Base-by-base conservation (phyloP, 495 filamentous ascomycete species). In the Saxophila tyrrhenica region DNA sequence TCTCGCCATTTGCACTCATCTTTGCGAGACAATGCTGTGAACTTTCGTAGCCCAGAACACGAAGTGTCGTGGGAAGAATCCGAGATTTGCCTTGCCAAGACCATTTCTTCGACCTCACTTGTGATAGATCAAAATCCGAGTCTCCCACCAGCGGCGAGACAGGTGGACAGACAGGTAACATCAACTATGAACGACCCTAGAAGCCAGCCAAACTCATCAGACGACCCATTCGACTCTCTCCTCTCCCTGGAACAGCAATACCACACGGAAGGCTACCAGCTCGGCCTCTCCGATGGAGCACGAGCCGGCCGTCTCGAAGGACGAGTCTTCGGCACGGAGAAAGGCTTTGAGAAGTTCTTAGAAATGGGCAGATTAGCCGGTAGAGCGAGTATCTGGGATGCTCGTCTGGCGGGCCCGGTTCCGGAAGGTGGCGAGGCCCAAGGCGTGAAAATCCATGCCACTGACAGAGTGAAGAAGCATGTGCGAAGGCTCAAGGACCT, bases 341-440 rank as follows among this genome's bases (percentile, higher is more conserved):
- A 92, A 60, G 92, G 90, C 0, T 97, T 91, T 55, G 86, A 92
- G 63, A 96, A 94, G 69, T 95, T 87, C 61, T 59, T 81, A 15
- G 82, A 86, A 54, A 77, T 89, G 62, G 94, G 92, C 0, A 74
- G 74, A 51, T 65, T 99, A 20, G 85, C 90, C 61, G 89, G 92
- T n/a, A 82, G 79, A 63, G 80, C 85, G 2, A 68, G 83, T 0
- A 78, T 97, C 39, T 97, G 90, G 92, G 79, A 83, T 39, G 78
- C 80, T 19, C 71, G 83, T 58, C 67, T 83, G 46, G 39, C 29
- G 7, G 13, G 13, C 7, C 9, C 20, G 13, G 8, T 45, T 3
- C 19, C 20, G 17, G 16, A 1, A 17, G 20, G 22, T 44, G 19
- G 20, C 16, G 39, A 39, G 2, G 38, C 5, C 20, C 16, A 19